phyloP scores from a whole-genome alignment of 371 early-diverging fungal genomes.

The Mucor piriformis region DNA sequence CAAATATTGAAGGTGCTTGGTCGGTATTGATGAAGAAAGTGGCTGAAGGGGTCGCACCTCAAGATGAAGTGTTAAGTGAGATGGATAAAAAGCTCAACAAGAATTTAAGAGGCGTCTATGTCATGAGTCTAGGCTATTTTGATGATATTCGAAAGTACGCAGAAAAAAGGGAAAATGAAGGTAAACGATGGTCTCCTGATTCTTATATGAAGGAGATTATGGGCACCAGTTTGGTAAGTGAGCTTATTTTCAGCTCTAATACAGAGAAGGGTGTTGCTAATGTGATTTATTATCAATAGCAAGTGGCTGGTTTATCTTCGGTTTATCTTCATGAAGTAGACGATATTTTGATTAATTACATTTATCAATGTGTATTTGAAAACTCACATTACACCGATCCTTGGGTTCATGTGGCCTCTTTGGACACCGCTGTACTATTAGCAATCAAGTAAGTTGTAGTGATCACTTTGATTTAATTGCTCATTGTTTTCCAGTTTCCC shows the following conservation, averaged over 20 bases:
- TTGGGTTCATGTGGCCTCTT: constrained; percentile 57
- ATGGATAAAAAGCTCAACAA: constrained; percentile 34
- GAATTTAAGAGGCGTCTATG: constrained; percentile 43
- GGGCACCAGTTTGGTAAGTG: constrained; percentile 53
- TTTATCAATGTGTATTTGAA: constrained; percentile 59
- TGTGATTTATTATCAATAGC: constrained; percentile 36
- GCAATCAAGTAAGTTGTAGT: constrained; percentile 63
- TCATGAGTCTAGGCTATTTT: constrained; percentile 58
- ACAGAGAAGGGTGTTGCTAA: background rate
- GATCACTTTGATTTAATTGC: background rate
- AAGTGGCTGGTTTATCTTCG: constrained; percentile 61
- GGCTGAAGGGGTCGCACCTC: constrained; percentile 21
- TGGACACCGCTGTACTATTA: constrained; percentile 61
- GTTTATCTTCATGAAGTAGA: constrained; percentile 67
- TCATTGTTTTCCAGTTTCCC: constrained; percentile 40
- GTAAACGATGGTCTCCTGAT: constrained; percentile 40
- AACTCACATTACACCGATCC: constrained; percentile 48
- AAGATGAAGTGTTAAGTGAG: constrained; percentile 10
- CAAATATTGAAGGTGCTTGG: constrained; percentile 46
- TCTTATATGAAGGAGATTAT: constrained; percentile 57
- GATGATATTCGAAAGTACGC: constrained; percentile 50
- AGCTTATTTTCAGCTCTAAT: background rate
- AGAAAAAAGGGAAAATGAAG: constrained; percentile 42
- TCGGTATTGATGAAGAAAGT: constrained; percentile 35
- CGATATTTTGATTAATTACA: constrained; percentile 60